Evolutionary conservation across 768 basidiomycete species (phyloP).

Genomic region (Boletus subcaerulescens): DNA sequence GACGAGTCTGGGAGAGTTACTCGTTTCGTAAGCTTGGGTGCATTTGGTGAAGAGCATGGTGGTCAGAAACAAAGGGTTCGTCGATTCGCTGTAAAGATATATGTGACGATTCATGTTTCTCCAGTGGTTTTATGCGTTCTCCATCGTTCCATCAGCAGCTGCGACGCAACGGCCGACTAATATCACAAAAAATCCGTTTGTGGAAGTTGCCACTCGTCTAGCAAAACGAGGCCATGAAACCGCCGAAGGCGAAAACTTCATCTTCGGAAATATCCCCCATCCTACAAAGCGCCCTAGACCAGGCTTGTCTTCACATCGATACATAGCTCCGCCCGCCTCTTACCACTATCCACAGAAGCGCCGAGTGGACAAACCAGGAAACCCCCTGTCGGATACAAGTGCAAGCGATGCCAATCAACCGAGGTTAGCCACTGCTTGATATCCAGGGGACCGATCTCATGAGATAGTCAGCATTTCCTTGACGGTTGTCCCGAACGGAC

Average conservation of each 20-base stretch:
- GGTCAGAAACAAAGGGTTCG: conserved; percentile 84
- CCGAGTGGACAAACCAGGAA: conserved; percentile 46
- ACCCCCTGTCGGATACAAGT: conserved; percentile 72
- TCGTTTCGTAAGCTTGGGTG: conserved; percentile 79
- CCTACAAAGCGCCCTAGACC: conserved; percentile 55
- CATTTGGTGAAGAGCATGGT: conserved; percentile 66
- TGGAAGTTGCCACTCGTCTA: conserved; percentile 35
- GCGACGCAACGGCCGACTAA: conserved; percentile 52
- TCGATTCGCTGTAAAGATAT: conserved; percentile 10
- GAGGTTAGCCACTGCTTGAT: conserved; percentile 47
- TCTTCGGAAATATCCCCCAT: conserved; percentile 62
- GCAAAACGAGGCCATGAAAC: conserved; percentile 55
- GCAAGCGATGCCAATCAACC: conserved; percentile 69
- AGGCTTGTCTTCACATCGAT: conserved; percentile 37
- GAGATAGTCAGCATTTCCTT: conserved; percentile 61
- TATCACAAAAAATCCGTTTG: conserved; percentile 69
- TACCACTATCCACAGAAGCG: conserved; percentile 7
- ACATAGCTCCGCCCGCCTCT: neutral
- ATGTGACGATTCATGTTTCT: conserved; percentile 5
- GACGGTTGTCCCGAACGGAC: conserved; percentile 70
- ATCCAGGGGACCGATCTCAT: conserved; percentile 1
- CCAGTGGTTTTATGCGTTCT: conserved; percentile 98
- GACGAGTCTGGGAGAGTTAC: conserved; percentile 64
- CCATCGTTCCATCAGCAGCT: conserved; percentile 57
- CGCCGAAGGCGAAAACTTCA: conserved; percentile 56